Evolutionary conservation across 345 rosid genomes (phyloP).

Genomic region (Anacardium occidentale): DNA sequence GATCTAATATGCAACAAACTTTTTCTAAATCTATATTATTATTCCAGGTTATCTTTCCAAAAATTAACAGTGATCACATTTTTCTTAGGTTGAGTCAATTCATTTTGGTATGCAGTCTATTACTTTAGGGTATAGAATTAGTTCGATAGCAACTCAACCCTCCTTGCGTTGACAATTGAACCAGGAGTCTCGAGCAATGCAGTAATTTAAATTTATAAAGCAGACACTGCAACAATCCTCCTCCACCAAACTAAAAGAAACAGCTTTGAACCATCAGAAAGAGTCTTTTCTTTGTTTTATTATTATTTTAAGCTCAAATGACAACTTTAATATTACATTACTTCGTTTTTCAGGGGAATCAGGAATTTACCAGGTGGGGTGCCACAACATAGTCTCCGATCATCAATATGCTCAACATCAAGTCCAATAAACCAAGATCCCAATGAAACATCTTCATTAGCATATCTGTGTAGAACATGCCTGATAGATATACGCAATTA

Average conservation of each 20-base stretch:
- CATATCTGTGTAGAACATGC: slow-evolving; percentile 92
- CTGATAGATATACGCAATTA: slow-evolving; percentile 38
- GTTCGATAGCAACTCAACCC: slow-evolving; percentile 23
- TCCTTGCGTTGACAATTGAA: slow-evolving; percentile 22
- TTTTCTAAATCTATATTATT: not conserved
- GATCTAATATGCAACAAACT: not conserved
- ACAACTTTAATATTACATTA: not conserved
- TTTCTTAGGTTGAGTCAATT: slow-evolving; percentile 21
- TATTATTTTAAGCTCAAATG: not conserved
- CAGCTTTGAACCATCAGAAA: not conserved
- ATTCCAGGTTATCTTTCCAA: slow-evolving; percentile 16
- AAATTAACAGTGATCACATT: slow-evolving; percentile 9
- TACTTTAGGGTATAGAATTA: slow-evolving; percentile 23
- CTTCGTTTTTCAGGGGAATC: not conserved
- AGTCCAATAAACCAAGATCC: slow-evolving; percentile 99
- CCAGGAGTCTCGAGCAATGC: slow-evolving; percentile 17
- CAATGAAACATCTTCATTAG: slow-evolving; percentile 92
- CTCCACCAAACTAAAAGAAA: not conserved
- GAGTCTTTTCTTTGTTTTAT: not conserved
- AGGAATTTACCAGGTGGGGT: slow-evolving; percentile 83
- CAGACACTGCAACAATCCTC: not conserved
- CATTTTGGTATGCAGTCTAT: slow-evolving; percentile 23
- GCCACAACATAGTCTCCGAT: slow-evolving; percentile 93
- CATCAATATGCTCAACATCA: slow-evolving; percentile 89
- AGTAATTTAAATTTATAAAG: not conserved